Evolutionary conservation across 345 rosid genomes (phyloP), one percentile per base, ranked within the genome.

Genomic region (Eucalyptus pumila): DNA sequence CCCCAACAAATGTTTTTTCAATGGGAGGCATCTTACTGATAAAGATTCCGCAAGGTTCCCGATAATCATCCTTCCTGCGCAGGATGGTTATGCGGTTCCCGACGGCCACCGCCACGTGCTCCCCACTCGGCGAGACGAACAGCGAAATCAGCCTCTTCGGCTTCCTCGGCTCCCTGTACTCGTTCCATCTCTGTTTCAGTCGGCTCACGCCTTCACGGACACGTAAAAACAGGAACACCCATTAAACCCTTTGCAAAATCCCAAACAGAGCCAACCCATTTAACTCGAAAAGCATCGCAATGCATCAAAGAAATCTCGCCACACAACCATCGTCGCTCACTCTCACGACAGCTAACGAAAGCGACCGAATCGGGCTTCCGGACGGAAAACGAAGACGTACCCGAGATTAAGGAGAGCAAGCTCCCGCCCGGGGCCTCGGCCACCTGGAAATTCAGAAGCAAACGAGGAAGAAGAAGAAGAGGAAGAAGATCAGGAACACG

Each of bases 51-150:
- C 87, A 94, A 6, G 99, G 96, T 87, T 94, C 92, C 90, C 80
- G 90, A 91, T 93, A 98, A 92, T 94, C 97, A 90, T 97, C 96
- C 89, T 94, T 95, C 94, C 93, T 95, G 76, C 89, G 90, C 90
- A 98, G 93, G 87, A 98, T 92, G 5, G 96, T 96, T 69, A 98
- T 93, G 40, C 93, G 96, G 92, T 94, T 93, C 37, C 94, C 98
- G 27, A 95, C 91, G 88, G 98, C 95, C 87, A 97, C 98, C 86
- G 99, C 98, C 13, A 98, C 95, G 47, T 92, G 91, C 87, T 98
- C 97, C 81, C 98, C 98, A 85, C 94, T 93, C 7, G 94, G 94
- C 34, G 99, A 98, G 87, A 97, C 60, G 89, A 97, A 94, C 90
- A 98, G 88, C 17, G 96, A 95, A 26, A 89, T 87, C 10, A 89